These are phyloP conservation scores for Colletotrichum sojae DNA, from an alignment of 2,329 filamentous ascomycete genomes.

Conservation along the genomic window DNA sequence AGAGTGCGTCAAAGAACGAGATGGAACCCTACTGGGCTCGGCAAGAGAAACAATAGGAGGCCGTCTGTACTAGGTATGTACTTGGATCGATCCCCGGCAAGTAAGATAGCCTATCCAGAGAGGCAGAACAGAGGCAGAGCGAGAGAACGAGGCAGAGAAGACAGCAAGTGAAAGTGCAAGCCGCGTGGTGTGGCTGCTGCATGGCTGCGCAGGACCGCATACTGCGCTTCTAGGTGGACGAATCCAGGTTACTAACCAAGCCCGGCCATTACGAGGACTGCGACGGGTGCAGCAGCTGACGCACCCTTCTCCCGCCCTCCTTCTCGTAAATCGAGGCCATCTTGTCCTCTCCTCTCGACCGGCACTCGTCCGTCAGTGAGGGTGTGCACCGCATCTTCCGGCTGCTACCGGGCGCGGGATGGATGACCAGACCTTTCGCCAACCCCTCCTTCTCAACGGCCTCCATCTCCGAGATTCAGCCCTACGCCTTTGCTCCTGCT, in stretches of 20 bases:
- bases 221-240: background rate
- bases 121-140: background rate
- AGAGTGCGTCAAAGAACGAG: too few species aligned
- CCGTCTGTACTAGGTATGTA: too few species aligned
- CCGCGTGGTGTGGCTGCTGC: constrained; percentile 18
- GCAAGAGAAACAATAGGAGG: too few species aligned
- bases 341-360: background rate
- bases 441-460: background rate
- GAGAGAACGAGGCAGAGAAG: background rate
- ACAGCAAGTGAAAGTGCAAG: background rate
- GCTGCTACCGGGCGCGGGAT: constrained; percentile 4
- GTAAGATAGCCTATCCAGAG: too few species aligned
- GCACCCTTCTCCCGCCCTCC: background rate
- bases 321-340: constrained; percentile 9
- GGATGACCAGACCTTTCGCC: background rate
- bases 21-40: too few species aligned
- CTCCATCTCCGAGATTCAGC: constrained; percentile 25
- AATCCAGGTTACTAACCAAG: constrained; percentile 1
- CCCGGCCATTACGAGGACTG: background rate
- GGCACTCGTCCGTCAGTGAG: background rate
- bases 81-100: too few species aligned
- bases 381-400: constrained; percentile 8
- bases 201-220: background rate
- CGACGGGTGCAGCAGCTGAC: constrained; percentile 14
- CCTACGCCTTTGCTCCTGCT: constrained; percentile 18